Evolutionary conservation across 768 basidiomycete genomes (phyloP).

Genomic region (Termitomyces eurrhizus): DNA sequence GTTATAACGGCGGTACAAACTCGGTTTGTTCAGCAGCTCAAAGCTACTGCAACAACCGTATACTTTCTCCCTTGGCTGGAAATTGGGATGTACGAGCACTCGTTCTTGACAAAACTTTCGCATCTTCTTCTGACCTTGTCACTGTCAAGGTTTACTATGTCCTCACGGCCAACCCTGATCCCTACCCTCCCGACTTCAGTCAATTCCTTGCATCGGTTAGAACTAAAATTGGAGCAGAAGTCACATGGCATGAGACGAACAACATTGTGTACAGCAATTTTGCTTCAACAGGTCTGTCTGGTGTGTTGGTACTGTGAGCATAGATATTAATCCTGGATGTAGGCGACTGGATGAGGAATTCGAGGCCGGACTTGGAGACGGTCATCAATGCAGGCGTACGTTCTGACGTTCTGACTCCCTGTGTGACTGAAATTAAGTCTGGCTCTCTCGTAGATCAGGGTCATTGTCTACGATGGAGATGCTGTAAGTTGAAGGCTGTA

Average conservation of each 20-base stretch:
- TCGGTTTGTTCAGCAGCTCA: slow-evolving; percentile 55
- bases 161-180: slow-evolving; percentile 38
- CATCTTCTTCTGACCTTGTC: background rate
- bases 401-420: background rate
- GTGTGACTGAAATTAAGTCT: background rate
- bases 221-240: slow-evolving; percentile 41
- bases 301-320: background rate
- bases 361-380: slow-evolving; percentile 44
- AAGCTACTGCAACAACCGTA: slow-evolving; percentile 52
- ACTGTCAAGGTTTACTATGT: slow-evolving; percentile 43
- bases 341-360: slow-evolving; percentile 60
- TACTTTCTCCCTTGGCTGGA: slow-evolving; percentile 51
- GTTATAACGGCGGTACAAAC: slow-evolving; percentile 45
- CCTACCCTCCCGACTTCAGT: slow-evolving; percentile 45
- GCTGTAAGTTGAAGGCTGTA: slow-evolving; percentile 33
- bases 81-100: slow-evolving; percentile 43
- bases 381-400: slow-evolving; percentile 57
- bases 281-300: slow-evolving; percentile 37
- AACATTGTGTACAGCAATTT: slow-evolving; percentile 44
- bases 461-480: slow-evolving; percentile 54
- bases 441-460: slow-evolving; percentile 28
- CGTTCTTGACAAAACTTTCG: background rate
- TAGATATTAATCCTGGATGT: background rate
- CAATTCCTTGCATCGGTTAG: slow-evolving; percentile 26
- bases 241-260: slow-evolving; percentile 39